phyloP scores from a whole-genome alignment of 2,329 filamentous ascomycete species.

The Aspergillus uvarum region DNA sequence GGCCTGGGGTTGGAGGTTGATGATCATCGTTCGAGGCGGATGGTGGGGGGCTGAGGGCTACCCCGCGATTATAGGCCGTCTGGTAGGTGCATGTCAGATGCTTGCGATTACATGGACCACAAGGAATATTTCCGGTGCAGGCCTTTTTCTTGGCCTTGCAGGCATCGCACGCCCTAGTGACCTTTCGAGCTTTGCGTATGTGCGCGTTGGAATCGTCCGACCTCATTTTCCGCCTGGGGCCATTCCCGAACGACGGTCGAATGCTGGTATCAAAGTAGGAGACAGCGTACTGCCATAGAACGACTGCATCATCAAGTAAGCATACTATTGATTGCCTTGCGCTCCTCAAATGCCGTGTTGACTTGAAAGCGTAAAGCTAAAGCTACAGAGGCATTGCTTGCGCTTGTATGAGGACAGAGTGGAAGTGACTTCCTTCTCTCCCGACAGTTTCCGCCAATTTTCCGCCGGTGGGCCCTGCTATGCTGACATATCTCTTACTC shows the following conservation, averaged over 20 bases:
- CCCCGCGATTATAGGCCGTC: conserved; percentile 24
- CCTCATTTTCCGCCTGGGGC: too few relatives aligned
- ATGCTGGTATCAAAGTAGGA: too few relatives aligned
- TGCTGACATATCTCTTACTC: not conserved
- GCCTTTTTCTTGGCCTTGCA: conserved; percentile 27
- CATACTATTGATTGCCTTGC: not conserved
- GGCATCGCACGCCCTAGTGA: conserved; percentile 27
- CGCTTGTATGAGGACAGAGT: not conserved
- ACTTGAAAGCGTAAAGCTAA: not conserved
- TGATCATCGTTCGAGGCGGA: conserved; percentile 5
- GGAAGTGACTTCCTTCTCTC: not conserved
- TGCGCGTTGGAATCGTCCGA: not conserved
- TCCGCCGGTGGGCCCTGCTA: not conserved
- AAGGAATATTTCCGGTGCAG: conserved; percentile 25
- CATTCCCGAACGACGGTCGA: too few relatives aligned
- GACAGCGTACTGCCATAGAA: not conserved
- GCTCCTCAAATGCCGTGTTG: not conserved
- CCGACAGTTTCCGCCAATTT: not conserved
- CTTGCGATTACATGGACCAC: conserved; percentile 20
- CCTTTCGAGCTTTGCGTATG: conserved; percentile 23
- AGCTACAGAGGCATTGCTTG: not conserved
- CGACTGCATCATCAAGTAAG: not conserved
- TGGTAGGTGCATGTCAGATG: conserved; percentile 21
- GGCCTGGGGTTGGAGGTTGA: not conserved
- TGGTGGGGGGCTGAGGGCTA: conserved; percentile 20